Base-by-base conservation (phyloP, 2,329 filamentous ascomycete genomes). In the Clonostachys sp. region DNA sequence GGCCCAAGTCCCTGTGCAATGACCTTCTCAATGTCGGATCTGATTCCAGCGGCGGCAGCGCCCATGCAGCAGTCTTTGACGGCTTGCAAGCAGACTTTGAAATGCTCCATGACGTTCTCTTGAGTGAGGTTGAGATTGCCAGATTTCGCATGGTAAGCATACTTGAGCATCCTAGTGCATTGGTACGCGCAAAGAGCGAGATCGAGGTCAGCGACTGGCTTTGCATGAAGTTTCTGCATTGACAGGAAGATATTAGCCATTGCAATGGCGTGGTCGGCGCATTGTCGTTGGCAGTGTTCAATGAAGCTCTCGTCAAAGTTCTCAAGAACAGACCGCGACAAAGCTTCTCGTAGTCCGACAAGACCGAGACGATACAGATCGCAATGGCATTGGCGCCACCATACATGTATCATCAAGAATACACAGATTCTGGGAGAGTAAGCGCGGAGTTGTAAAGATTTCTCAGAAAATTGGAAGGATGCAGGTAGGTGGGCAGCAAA, bases 361-460 rank as follows among this genome's bases (percentile, higher is more conserved):
- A 81, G 64, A 3, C 72, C 75, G 7, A 80, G 65, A 2, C 78
- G 74, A 51, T 79, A 81, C 4, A 81, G 63, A 54, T 81, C 78
- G 52, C 77, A 77, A 53, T 81, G 72, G 48, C 78, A 81, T 51
- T 81, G 78, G 30, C 75, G 68, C 77, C 77, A 81, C 75, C 74
- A 78, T 9, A 81, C 67, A 51, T 81, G 78, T 10, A 80, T 81
- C 77, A 80, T 81, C 55, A 81, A 65, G 49, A 78, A 81, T 40
- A 78, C 75, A 50, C 77, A 79, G 6, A 82, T 68, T 5, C 78
- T 67, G 3, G 77, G 74, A 1, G 78, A 81, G 53, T 81, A 81
- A 4, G 77, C 75, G 6, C 78, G 72, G 20, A 81, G 63, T 13
- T 77, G 71, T 5, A 81, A 63, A 33, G 80, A 81, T 51, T 68